Base-by-base conservation (phyloP, 2,329 filamentous ascomycete species). In the Talaromyces sp. region DNA sequence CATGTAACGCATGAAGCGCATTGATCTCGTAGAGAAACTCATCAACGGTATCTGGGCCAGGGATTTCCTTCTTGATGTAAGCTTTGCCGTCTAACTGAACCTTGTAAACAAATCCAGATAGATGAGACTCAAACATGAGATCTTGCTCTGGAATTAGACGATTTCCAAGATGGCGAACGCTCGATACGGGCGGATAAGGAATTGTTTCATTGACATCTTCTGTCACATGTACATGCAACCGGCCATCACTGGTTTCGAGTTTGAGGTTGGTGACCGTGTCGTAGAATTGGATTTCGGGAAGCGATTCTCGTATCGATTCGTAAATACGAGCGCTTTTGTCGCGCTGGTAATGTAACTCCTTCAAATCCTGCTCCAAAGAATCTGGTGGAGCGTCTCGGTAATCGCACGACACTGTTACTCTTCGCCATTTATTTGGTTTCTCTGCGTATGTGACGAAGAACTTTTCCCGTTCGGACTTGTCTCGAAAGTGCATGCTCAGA, bases 21-120 rank as follows among this genome's bases (percentile, higher is more conserved):
- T 98, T 97, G 75, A 97, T 91, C 79, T 99, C 95, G 76, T 99
- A 99, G 2, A 98, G 82, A 73, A 99, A 99, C 75, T 98, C 95
- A 68, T 98, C 94, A 22, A 98, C 89, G 0, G 92, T 95, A 72
- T 98, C 94, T 2, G 93, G 94, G 1, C 94, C 93, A 0, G 95
- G 95, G 17, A 99, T 98, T 74, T 99, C 95, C 77, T 99, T 99
- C 78, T 98, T 98, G 79, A 99, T 97, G 71, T 93, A 89, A 1
- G 87, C 81, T 65, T 84, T 81, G 10, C 86, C 88, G 65, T 86
- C 82, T 41, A 93, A 86, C 15, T 82, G 85, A 64, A 99, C 92
- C 75, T 96, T 96, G 83, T 98, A 99, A 19, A 98, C 95, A 74
- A 98, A 99, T 1, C 95, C 95, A 25, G 94, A 98, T 76, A 98